phyloP scores from a whole-genome alignment of 352 stramenopile species.

The Globisporangium acanthophoron region DNA sequence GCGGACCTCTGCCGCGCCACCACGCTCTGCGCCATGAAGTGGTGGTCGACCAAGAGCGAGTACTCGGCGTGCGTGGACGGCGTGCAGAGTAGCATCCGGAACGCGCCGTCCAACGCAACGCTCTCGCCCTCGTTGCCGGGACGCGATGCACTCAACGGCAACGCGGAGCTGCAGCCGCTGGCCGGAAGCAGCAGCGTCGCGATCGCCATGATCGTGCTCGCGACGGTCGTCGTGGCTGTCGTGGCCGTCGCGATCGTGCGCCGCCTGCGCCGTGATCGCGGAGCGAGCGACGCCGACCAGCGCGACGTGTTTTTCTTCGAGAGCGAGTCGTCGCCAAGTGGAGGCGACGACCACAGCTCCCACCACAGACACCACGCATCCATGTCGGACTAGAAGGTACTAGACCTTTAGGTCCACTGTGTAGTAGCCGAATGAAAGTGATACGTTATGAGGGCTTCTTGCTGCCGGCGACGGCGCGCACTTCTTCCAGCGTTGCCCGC shows the following conservation, averaged over 20 bases:
- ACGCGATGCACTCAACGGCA: neutral
- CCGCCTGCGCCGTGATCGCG: neutral
- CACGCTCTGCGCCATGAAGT: conserved; percentile 64
- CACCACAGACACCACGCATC: neutral
- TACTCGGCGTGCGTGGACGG: conserved; percentile 54
- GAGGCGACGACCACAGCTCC: neutral
- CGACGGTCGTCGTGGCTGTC: neutral
- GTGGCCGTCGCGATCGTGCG: conserved; percentile 4
- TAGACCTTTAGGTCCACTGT: too few species aligned
- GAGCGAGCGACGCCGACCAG: conserved; percentile 1
- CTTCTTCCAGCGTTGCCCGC: too few species aligned
- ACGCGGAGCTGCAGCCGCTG: neutral
- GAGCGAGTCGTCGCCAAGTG: neutral
- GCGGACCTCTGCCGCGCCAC: conserved; percentile 38
- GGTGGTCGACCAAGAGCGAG: conserved; percentile 67
- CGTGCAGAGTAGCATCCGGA: conserved; percentile 5
- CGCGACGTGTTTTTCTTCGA: conserved; percentile 13
- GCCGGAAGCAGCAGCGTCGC: neutral
- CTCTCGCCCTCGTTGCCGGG: neutral
- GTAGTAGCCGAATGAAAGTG: too few species aligned
- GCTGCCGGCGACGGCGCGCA: too few species aligned
- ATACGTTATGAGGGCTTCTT: too few species aligned
- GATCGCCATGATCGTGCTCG: conserved; percentile 4
- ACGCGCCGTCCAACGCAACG: neutral
- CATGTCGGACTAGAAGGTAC: neutral